Percentiles rank a stretch among this genome's conserved stretches.
Conservation (phyloP, 164 flowering plant genomes). For the Santalum album region DNA sequence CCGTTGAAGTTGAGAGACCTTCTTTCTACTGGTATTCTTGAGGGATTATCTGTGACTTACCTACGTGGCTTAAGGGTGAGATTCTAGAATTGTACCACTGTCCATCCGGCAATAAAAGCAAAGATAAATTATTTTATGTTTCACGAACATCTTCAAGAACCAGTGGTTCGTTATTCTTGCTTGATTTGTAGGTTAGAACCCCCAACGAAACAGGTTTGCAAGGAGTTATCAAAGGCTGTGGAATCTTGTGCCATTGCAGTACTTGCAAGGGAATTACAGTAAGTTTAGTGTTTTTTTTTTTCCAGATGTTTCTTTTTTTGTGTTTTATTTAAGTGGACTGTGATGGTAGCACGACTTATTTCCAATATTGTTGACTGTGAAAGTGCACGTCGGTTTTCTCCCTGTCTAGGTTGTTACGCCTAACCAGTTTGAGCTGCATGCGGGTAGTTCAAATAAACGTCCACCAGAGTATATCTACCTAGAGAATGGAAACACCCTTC, state of each 20-base stretch:
- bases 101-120: no score
- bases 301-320: neutral
- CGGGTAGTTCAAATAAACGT: conserved; percentile 61
- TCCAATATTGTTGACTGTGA: neutral
- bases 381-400: neutral
- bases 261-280: conserved; percentile 54
- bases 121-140: no score
- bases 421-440: conserved; percentile 62
- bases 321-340: neutral
- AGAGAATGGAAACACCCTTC: conserved; percentile 62
- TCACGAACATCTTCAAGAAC: no score
- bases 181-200: conserved; percentile 12
- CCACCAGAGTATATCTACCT: conserved; percentile 60
- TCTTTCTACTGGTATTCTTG: conserved; percentile 61
- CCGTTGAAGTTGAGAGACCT: conserved; percentile 51
- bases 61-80: conserved; percentile 43
- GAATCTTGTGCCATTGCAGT: conserved; percentile 58
- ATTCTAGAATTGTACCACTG: neutral
- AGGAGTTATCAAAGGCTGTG: conserved; percentile 53
- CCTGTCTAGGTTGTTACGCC: conserved; percentile 51
- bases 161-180: no score
- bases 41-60: conserved; percentile 51
- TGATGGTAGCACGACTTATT: neutral
- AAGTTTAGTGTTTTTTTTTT: conserved; percentile 13
- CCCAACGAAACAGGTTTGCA: conserved; percentile 24